Evolutionary conservation across 208 protist species (phyloP).

Genomic region (Lotmaria passim): DNA sequence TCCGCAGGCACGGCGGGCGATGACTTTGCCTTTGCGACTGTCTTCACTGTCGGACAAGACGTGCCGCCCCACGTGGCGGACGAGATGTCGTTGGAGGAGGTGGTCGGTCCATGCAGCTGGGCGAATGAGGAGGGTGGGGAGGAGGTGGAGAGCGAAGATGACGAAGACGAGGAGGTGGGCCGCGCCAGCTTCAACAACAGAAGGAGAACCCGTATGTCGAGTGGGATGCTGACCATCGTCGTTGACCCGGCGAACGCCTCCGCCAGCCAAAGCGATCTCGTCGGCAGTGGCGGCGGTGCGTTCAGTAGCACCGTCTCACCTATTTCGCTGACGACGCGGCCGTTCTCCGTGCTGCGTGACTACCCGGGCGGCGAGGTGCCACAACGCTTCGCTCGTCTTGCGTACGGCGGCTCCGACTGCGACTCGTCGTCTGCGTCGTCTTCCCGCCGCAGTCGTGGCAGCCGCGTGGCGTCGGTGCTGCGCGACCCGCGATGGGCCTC

Average conservation of each 20-base stretch:
- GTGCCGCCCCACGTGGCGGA: not conserved
- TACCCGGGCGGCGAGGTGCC: not conserved
- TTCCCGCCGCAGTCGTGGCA: constrained; percentile 12
- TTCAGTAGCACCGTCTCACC: not conserved
- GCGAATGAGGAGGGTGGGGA: not conserved
- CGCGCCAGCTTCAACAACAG: not conserved
- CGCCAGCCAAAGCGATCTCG: not conserved
- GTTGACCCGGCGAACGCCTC: not conserved
- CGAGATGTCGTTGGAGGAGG: constrained; percentile 14
- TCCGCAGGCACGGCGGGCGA: not conserved
- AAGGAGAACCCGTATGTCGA: not conserved
- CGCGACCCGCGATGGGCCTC: constrained; percentile 24
- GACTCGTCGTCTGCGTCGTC: constrained; percentile 10
- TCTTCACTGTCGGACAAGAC: constrained; percentile 3
- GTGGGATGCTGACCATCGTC: not conserved
- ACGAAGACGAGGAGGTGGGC: not conserved
- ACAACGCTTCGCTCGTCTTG: not conserved
- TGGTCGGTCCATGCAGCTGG: not conserved
- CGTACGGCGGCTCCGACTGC: not conserved
- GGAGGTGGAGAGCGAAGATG: not conserved
- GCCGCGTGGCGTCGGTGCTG: constrained; percentile 16
- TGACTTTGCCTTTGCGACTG: not conserved
- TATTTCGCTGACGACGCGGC: not conserved
- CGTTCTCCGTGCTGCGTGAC: constrained; percentile 4
- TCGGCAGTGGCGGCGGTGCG: not conserved